Conservation (phyloP, 768 basidiomycete genomes). For the Psilocybe tampanensis region DNA sequence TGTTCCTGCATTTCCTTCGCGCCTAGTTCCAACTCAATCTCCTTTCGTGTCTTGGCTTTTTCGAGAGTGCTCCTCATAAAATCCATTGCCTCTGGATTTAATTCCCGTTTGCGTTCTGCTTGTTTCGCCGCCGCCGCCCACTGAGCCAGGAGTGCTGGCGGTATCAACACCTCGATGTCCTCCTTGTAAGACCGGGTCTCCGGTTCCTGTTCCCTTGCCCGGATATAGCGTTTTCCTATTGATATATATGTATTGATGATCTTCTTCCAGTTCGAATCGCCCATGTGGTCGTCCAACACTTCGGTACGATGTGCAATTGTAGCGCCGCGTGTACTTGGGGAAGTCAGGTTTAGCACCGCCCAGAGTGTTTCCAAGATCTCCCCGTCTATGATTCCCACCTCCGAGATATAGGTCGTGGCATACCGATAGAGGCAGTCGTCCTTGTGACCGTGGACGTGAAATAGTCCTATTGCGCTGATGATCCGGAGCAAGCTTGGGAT, state of each 20-base stretch:
- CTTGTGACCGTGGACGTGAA: constrained; percentile 31
- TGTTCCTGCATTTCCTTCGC: too few relatives aligned
- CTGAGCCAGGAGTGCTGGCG: too few relatives aligned
- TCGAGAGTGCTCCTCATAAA: too few relatives aligned
- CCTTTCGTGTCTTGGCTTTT: too few relatives aligned
- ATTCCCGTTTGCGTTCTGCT: too few relatives aligned
- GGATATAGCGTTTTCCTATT: background rate
- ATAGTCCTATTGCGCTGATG: constrained; percentile 11
- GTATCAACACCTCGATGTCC: too few relatives aligned
- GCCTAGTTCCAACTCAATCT: too few relatives aligned
- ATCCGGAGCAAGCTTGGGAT: background rate
- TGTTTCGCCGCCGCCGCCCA: too few relatives aligned
- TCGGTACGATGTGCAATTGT: constrained; percentile 24
- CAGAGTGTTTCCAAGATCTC: constrained; percentile 37
- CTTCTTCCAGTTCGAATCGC: constrained; percentile 34
- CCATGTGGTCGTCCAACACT: constrained; percentile 29
- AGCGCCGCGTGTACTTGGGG: constrained; percentile 22
- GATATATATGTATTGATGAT: constrained; percentile 17
- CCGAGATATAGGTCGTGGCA: constrained; percentile 27
- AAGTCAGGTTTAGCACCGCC: constrained; percentile 27
- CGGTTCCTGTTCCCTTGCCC: background rate
- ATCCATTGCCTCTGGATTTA: too few relatives aligned
- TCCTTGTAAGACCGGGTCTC: too few relatives aligned
- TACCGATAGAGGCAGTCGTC: constrained; percentile 25
- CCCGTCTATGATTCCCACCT: constrained; percentile 27